Evolutionary conservation across 352 stramenopile species (phyloP).

Genomic region (Detonula confervacea): DNA sequence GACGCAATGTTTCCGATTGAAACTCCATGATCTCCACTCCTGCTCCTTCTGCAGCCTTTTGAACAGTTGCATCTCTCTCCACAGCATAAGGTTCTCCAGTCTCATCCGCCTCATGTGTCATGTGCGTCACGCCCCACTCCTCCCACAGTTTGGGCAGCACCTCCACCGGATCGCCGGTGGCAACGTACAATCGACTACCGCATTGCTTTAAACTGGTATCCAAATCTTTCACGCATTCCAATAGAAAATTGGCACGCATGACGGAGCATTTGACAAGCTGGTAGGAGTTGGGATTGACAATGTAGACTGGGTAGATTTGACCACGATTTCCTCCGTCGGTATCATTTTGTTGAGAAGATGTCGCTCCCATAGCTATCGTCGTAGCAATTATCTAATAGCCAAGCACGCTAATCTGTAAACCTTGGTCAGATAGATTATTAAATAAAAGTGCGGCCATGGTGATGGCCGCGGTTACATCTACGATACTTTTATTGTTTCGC

Average conservation of each 20-base stretch:
- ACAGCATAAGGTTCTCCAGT: constrained; percentile 90
- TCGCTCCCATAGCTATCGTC: no score
- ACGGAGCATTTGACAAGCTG: constrained; percentile 63
- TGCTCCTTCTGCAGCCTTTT: constrained; percentile 57
- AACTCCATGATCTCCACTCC: constrained; percentile 84
- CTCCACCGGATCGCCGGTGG: constrained; percentile 54
- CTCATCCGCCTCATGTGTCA: constrained; percentile 92
- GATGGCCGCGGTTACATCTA: no score
- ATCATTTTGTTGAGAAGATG: constrained; percentile 90
- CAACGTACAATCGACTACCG: constrained; percentile 77
- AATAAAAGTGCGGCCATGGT: no score
- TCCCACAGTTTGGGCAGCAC: constrained; percentile 86
- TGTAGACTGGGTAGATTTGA: constrained; percentile 73
- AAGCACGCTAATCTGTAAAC: no score
- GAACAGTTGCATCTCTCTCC: constrained; percentile 86
- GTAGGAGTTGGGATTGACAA: constrained; percentile 68
- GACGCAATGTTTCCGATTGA: constrained; percentile 80
- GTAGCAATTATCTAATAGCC: no score
- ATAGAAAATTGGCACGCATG: constrained; percentile 89
- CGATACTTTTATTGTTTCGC: no score
- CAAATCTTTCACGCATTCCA: constrained; percentile 91
- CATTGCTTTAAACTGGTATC: constrained; percentile 66
- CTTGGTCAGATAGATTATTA: no score
- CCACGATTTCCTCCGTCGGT: constrained; percentile 88
- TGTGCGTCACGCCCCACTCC: constrained; percentile 89